Percentiles rank a stretch among this genome's conserved stretches.
These are phyloP conservation scores for Senna tora DNA, from an alignment of 306 rosid species.

Conservation along the genomic window DNA sequence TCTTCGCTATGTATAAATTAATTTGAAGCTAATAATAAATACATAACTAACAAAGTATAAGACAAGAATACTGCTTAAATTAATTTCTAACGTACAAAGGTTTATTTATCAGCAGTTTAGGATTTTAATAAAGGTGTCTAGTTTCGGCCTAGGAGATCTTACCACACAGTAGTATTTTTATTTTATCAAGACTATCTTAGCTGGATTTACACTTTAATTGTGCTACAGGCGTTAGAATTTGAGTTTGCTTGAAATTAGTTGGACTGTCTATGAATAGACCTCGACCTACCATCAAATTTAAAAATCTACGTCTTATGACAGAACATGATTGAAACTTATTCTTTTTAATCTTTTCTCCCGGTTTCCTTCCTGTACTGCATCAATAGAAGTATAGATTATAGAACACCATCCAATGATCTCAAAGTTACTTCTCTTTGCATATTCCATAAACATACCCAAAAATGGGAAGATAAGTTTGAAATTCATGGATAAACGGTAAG, in stretches of 20 bases:
- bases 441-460: slow-evolving; percentile 12
- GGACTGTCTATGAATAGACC: background rate
- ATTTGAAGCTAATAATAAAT: background rate
- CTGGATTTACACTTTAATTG: no score
- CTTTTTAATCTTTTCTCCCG: background rate
- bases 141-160: background rate
- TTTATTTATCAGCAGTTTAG: background rate
- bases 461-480: background rate
- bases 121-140: background rate
- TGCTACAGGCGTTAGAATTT: background rate
- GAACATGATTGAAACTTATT: background rate
- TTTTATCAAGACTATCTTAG: no score
- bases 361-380: background rate
- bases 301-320: background rate
- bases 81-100: background rate
- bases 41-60: background rate
- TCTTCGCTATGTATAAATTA: slow-evolving; percentile 5
- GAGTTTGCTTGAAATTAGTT: background rate
- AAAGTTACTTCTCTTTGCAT: slow-evolving; percentile 6
- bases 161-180: background rate
- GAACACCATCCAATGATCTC: background rate
- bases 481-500: slow-evolving; percentile 16
- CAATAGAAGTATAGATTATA: no score
- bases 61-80: background rate
- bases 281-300: background rate